These are phyloP conservation scores for Leptomonas seymouri DNA, from an alignment of 208 protist species.

Conservation along the genomic window DNA sequence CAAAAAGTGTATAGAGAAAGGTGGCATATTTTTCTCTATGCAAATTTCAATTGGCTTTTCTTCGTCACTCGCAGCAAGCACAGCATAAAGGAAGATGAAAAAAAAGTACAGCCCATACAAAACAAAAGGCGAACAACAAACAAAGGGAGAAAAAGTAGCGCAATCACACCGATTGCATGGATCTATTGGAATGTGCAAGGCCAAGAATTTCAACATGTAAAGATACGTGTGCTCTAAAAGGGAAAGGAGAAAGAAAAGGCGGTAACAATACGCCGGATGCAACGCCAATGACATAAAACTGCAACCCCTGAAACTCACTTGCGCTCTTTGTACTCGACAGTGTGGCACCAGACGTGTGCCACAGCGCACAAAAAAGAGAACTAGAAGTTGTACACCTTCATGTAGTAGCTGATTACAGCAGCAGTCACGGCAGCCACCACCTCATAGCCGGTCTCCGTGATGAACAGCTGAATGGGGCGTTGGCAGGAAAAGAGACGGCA, in stretches of 20 bases:
- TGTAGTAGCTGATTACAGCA: constrained; percentile 60
- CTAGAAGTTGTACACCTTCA: constrained; percentile 64
- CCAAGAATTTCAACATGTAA: neutral
- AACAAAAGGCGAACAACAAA: constrained; percentile 1
- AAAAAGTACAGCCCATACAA: neutral
- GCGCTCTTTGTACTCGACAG: neutral
- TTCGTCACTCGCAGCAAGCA: neutral
- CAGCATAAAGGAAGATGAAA: neutral
- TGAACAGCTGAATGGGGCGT: constrained; percentile 76
- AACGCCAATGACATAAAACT: neutral
- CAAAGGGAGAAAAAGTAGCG: neutral
- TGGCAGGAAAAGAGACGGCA: constrained; percentile 75
- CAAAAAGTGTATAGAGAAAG: no score
- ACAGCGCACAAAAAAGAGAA: constrained; percentile 10
- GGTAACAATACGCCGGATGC: neutral
- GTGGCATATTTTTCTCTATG: neutral
- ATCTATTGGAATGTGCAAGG: constrained; percentile 19
- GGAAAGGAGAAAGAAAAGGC: constrained; percentile 11
- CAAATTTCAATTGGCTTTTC: neutral
- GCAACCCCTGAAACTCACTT: neutral
- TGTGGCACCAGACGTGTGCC: neutral
- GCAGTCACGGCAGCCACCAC: constrained; percentile 61
- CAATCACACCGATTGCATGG: neutral
- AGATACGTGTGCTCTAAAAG: constrained; percentile 15
- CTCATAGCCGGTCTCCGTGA: constrained; percentile 79